Conservation (phyloP, 2,329 filamentous ascomycete genomes). For the Penicillium decumbens region DNA sequence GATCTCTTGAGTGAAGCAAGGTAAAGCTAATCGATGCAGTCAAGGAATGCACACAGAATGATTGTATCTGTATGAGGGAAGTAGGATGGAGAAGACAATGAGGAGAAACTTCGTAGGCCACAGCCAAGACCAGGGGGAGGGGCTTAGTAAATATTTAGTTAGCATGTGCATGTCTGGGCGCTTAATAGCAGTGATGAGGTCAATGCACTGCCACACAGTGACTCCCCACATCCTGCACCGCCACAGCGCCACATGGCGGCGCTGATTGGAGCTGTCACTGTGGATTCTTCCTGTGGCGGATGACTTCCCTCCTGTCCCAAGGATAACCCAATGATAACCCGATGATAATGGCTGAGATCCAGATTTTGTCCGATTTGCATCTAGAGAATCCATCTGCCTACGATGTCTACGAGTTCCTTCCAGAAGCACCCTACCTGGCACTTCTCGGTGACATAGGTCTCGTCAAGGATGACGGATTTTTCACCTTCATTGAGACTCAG, state of each 20-base stretch:
- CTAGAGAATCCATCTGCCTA: constrained; percentile 51
- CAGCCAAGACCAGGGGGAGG: constrained; percentile 14
- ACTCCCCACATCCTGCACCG: constrained; percentile 18
- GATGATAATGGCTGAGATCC: constrained; percentile 23
- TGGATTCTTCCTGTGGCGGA: constrained; percentile 5
- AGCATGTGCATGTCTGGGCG: constrained; percentile 14
- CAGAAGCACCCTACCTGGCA: constrained; percentile 50
- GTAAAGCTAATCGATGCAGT: neutral
- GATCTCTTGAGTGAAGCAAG: neutral
- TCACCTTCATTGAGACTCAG: constrained; percentile 48
- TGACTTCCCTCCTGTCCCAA: neutral
- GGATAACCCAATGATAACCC: too few relatives aligned
- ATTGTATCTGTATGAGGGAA: too few relatives aligned
- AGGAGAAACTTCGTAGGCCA: constrained; percentile 4
- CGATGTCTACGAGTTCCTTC: constrained; percentile 47
- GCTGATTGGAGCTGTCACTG: neutral
- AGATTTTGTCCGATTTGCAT: constrained; percentile 58
- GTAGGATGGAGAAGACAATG: neutral
- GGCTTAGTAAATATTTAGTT: constrained; percentile 13
- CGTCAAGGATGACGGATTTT: constrained; percentile 42
- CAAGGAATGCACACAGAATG: neutral
- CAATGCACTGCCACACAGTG: constrained; percentile 26
- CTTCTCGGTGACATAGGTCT: constrained; percentile 57
- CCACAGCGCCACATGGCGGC: constrained; percentile 18
- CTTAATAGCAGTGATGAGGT: constrained; percentile 21